Evolutionary conservation across 2,329 filamentous ascomycete species (phyloP), one percentile per base, ranked within the genome.

Genomic region (Aspergillus alliaceus): DNA sequence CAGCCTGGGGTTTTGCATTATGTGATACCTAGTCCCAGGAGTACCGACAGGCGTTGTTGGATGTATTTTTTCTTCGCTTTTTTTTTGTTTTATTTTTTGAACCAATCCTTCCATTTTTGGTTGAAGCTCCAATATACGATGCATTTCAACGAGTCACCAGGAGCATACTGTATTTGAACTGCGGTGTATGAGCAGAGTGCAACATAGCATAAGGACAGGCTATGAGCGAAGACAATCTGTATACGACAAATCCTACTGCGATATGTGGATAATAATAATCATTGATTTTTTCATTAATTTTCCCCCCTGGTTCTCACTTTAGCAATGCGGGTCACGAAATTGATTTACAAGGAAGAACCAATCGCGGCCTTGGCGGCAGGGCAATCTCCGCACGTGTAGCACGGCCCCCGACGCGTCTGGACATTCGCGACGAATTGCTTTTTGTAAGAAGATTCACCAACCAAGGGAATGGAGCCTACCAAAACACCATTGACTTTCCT

Each of bases 311-410:
- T n/a, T 8, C 6, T 12, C 9, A 42, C 3, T 40, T 4, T 24
- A 14, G 18, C 18, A 32, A 48, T 48, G 44, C 25, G 27, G 44
- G 44, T 22, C 8, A 47, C 7, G 24, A 18, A 27, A n/a, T n/a
- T n/a, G 40, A 25, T n/a, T 14, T 29, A 31, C 25, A 12, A n/a
- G n/a, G 8, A 48, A 14, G 44, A 44, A 44, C 40, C 29, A 40
- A 27, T 35, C 14, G 24, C 25, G 52, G 60, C 29, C 63, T 62
- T 62, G 59, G 63, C 61, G 55, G 56, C 42, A 44, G 9, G 5
- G 9, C n/a, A 57, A 40, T 50, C 61, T 63, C 59, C 61, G 59
- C 63, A 65, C 63, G 63, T 64, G 63, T 58, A 32, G 46, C 52
- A 49, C 57, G 53, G 35, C 50, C 39, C 27, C 29, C 20, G 61